A percentile compares a stretch with the other conserved stretches of the same genome.
These are phyloP conservation scores for Colletotrichum echinochloae DNA, from an alignment of 2,329 filamentous ascomycete species.

Conservation along the genomic window DNA sequence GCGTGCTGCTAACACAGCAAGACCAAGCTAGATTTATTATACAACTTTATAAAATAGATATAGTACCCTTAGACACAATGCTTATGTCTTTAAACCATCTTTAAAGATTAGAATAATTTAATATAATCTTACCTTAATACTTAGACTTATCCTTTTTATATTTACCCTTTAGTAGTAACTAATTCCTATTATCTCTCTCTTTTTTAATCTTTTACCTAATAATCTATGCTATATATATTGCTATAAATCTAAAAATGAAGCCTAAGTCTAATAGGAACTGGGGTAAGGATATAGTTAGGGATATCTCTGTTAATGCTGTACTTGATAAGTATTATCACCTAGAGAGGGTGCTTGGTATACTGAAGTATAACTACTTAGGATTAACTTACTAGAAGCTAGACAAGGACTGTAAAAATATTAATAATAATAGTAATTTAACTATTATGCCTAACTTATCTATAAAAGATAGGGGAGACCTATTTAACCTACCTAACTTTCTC, in stretches of 20 bases:
- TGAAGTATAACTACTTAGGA: constrained; percentile 36
- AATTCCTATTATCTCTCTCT: no score
- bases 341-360: constrained; percentile 42
- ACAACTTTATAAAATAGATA: no score
- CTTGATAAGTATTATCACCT: constrained; percentile 43
- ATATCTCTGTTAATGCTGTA: constrained; percentile 40
- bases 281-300: constrained; percentile 44
- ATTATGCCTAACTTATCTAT: constrained; percentile 15
- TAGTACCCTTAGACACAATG: no score
- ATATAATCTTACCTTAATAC: no score
- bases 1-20: no score
- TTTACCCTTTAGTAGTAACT: no score
- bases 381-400: neutral
- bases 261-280: constrained; percentile 43
- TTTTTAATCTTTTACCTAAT: no score
- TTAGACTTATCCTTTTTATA: no score
- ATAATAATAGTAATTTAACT: constrained; percentile 32
- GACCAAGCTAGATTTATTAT: no score
- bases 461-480: constrained; percentile 47
- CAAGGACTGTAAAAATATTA: constrained; percentile 11
- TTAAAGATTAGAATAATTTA: no score
- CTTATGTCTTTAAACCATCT: no score
- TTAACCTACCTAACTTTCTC: constrained; percentile 78
- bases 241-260: constrained; percentile 5
- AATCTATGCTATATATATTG: no score